Conservation (phyloP, 2,329 filamentous ascomycete species). For the Aspergillus persii region DNA sequence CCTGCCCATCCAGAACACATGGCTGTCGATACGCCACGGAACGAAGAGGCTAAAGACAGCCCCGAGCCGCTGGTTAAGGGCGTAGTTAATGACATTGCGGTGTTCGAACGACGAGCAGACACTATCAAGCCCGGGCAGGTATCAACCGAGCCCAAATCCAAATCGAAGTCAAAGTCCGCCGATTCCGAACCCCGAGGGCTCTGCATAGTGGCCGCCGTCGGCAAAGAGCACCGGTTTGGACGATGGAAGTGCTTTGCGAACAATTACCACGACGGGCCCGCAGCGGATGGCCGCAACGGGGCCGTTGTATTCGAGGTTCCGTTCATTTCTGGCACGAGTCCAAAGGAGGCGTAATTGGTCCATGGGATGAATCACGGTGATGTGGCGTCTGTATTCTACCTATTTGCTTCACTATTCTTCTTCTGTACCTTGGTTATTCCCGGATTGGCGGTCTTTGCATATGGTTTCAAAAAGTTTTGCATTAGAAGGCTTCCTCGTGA, state of each 20-base stretch:
- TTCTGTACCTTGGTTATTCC: conserved; percentile 7
- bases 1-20: conserved; percentile 28
- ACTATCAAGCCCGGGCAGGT: conserved; percentile 22
- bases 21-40: conserved; percentile 18
- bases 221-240: conserved; percentile 81
- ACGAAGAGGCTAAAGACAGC: conserved; percentile 20
- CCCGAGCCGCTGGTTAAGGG: conserved; percentile 58
- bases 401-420: conserved; percentile 1
- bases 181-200: conserved; percentile 59
- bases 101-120: conserved; percentile 72
- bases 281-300: conserved; percentile 66
- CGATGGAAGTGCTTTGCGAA: conserved; percentile 64
- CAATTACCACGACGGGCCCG: conserved; percentile 33
- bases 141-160: conserved; percentile 22
- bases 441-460: conserved; percentile 9
- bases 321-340: conserved; percentile 24
- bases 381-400: conserved; percentile 9
- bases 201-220: conserved; percentile 80
- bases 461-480: conserved; percentile 9
- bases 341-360: conserved; percentile 5
- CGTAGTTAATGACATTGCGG: conserved; percentile 81
- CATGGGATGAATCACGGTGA: conserved; percentile 1
- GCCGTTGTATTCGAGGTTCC: conserved; percentile 86
- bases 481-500: conserved; percentile 2
- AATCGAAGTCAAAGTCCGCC: conserved; percentile 15